Evolutionary conservation across 1,139 yeast genomes (phyloP).

Genomic region (Hansenula anomala): DNA sequence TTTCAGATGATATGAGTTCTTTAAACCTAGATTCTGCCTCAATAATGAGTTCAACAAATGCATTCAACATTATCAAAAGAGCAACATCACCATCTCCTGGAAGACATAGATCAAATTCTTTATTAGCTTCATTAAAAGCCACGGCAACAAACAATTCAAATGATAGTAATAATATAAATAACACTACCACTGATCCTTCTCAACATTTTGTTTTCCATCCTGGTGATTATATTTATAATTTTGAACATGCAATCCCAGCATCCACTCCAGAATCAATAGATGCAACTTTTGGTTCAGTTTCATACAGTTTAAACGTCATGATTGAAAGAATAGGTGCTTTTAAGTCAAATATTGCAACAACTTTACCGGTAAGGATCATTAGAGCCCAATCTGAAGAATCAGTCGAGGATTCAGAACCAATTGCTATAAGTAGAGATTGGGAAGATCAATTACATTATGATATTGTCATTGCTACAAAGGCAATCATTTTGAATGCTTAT

Average conservation of each 20-base stretch:
- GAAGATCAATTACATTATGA: conserved; percentile 88
- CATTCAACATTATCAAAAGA: conserved; percentile 17
- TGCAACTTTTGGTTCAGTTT: conserved; percentile 78
- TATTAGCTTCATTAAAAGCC: conserved; percentile 7
- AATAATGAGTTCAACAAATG: conserved; percentile 6
- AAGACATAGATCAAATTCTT: conserved; percentile 14
- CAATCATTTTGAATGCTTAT: conserved; percentile 76
- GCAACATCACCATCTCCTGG: conserved; percentile 21
- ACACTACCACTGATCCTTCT: not conserved
- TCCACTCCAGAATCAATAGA: conserved; percentile 75
- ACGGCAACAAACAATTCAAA: conserved; percentile 3
- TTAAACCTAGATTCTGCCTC: conserved; percentile 14
- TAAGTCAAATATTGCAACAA: conserved; percentile 66
- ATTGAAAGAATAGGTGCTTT: conserved; percentile 81
- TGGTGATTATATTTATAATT: conserved; percentile 89
- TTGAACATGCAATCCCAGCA: conserved; percentile 83
- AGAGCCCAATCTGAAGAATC: conserved; percentile 76
- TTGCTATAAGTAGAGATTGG: conserved; percentile 88
- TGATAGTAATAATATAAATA: not conserved
- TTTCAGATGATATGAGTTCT: conserved; percentile 7
- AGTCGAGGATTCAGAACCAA: conserved; percentile 89
- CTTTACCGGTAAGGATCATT: conserved; percentile 59
- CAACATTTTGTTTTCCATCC: conserved; percentile 48
- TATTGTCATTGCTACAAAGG: conserved; percentile 83
- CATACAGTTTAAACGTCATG: conserved; percentile 62